Evolutionary conservation across 2,329 filamentous ascomycete species (phyloP).

Genomic region (Stemphylium beticola): DNA sequence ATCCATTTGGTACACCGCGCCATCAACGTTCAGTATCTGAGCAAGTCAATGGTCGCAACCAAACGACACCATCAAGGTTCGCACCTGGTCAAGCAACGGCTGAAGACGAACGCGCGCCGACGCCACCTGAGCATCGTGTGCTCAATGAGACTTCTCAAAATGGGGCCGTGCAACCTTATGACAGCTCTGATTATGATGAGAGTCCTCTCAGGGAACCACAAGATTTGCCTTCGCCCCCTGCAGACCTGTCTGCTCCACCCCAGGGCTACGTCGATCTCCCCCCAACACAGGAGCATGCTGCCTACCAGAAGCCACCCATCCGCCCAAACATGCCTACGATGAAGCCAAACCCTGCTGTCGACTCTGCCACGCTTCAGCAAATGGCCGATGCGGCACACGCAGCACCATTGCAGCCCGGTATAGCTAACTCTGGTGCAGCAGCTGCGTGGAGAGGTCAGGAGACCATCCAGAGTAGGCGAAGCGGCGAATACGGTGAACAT

Average conservation of each 20-base stretch:
- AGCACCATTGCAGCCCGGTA: slow-evolving; percentile 49
- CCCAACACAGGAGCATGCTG: slow-evolving; percentile 78
- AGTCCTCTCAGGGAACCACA: slow-evolving; percentile 34
- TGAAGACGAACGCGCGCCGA: slow-evolving; percentile 46
- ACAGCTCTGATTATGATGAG: slow-evolving; percentile 41
- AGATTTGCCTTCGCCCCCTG: slow-evolving; percentile 41
- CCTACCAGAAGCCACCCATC: slow-evolving; percentile 71
- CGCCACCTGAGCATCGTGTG: slow-evolving; percentile 50
- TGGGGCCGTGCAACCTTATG: slow-evolving; percentile 30
- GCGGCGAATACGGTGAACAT: slow-evolving; percentile 37
- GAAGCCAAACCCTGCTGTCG: slow-evolving; percentile 83
- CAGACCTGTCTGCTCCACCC: slow-evolving; percentile 52
- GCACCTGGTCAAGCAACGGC: slow-evolving; percentile 45
- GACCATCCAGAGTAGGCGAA: slow-evolving; percentile 37
- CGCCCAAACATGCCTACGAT: slow-evolving; percentile 77
- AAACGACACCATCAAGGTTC: slow-evolving; percentile 49
- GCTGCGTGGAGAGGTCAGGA: slow-evolving; percentile 50
- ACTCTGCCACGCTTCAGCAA: slow-evolving; percentile 79
- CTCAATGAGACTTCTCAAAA: slow-evolving; percentile 22
- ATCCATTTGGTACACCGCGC: slow-evolving; percentile 35
- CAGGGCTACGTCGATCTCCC: slow-evolving; percentile 80
- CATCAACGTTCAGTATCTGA: slow-evolving; percentile 60
- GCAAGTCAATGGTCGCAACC: slow-evolving; percentile 51
- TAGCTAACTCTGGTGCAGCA: slow-evolving; percentile 49
- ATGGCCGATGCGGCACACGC: slow-evolving; percentile 72